Conservation (phyloP, 495 filamentous ascomycete species). For the Neurospora africana region DNA sequence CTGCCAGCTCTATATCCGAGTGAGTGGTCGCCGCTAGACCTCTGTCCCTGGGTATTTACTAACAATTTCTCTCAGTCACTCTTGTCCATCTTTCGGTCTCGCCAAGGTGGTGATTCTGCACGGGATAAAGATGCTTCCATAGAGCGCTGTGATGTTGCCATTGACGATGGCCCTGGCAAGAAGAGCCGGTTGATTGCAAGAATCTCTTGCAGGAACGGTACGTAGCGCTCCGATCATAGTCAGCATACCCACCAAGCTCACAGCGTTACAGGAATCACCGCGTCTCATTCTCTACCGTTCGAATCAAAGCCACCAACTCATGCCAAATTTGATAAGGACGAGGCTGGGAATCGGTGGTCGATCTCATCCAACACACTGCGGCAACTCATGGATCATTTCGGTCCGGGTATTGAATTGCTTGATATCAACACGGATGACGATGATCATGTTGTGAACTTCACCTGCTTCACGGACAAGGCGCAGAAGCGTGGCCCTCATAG, state of each 20-base stretch:
- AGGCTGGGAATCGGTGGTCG: conserved; percentile 65
- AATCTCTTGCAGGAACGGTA: conserved; percentile 80
- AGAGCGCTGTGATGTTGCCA: conserved; percentile 74
- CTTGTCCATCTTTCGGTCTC: conserved; percentile 33
- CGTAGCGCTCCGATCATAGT: conserved; percentile 1
- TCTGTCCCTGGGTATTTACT: conserved; percentile 1
- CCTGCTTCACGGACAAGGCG: conserved; percentile 90
- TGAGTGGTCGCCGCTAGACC: conserved; percentile 10
- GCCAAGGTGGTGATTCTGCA: conserved; percentile 24
- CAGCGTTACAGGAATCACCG: conserved; percentile 57
- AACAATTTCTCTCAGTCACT: conserved; percentile 25
- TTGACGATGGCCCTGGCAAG: conserved; percentile 62
- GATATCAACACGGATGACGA: conserved; percentile 68
- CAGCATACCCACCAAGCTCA: not conserved
- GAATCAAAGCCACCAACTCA: conserved; percentile 73
- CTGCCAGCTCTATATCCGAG: conserved; percentile 36
- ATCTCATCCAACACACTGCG: conserved; percentile 64
- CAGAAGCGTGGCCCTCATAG: conserved; percentile 44
- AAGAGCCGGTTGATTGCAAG: conserved; percentile 74
- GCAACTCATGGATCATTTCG: conserved; percentile 88
- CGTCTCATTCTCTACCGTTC: conserved; percentile 86
- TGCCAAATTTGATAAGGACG: conserved; percentile 69
- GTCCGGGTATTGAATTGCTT: conserved; percentile 78
- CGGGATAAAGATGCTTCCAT: conserved; percentile 56
- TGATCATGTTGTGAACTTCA: conserved; percentile 53